Evolutionary conservation across 2,329 filamentous ascomycete genomes (phyloP).

Genomic region (Rutstroemia sp.): DNA sequence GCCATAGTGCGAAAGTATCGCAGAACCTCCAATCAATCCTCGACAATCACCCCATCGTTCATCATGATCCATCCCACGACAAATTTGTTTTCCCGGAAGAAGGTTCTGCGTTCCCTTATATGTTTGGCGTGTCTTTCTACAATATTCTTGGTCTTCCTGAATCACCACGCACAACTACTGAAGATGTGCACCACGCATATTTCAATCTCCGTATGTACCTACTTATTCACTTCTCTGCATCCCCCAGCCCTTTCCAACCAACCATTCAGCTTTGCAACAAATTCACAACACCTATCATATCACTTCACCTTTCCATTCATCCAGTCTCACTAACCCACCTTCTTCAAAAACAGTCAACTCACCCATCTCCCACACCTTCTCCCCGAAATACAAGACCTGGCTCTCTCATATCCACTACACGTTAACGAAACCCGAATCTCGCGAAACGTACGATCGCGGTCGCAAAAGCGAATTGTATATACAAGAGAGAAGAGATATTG

Average conservation of each 20-base stretch:
- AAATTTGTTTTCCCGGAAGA: background rate
- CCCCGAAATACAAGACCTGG: background rate
- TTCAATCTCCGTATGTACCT: background rate
- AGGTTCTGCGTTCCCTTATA: background rate
- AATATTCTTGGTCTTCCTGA: background rate
- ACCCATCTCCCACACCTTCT: background rate
- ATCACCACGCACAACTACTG: background rate
- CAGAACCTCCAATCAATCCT: too few species aligned
- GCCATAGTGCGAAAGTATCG: too few species aligned
- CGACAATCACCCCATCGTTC: too few species aligned
- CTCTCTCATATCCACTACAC: background rate
- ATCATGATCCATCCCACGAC: background rate
- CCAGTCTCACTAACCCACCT: background rate
- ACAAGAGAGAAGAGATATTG: background rate
- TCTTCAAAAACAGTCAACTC: background rate
- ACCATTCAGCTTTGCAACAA: too few species aligned
- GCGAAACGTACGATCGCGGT: background rate
- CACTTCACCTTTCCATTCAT: background rate
- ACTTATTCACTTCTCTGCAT: too few species aligned
- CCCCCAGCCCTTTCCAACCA: too few species aligned
- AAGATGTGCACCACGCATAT: background rate
- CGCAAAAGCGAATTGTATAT: background rate
- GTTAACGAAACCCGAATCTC: background rate
- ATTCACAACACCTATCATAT: background rate
- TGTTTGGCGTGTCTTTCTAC: background rate